Base-by-base conservation (phyloP, 2,329 filamentous ascomycete species). In the Aphanoascus verrucosus region DNA sequence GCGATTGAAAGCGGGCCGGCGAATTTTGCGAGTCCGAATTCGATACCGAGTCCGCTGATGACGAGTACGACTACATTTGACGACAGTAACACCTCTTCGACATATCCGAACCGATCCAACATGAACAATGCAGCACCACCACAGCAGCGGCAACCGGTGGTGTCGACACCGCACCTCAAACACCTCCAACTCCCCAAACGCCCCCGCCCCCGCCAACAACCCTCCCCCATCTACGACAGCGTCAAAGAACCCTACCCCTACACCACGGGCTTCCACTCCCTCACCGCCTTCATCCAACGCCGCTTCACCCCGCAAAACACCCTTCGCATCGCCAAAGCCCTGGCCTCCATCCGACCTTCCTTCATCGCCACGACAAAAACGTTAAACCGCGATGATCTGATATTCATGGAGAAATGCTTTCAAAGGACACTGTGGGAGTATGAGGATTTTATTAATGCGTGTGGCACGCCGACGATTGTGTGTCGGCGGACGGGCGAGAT, bases 331-430 rank as follows among this genome's bases (percentile, higher is more conserved):
- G 89, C 88, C 55, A 88, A 90, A 70, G 85, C 90, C 0, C 78
- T 98, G 50, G 85, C 88, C 5, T 88, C 86, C 43, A 94, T 96
- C 61, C 84, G 93, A 6, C 91, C 93, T 1, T 93, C 89, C 0
- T 93, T 98, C 65, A 91, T 97, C 58, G 84, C 89, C 9, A 94
- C 88, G 57, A 94, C 88, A 17, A 86, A 87, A 63, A 89, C 88
- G n/a, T 74, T 97, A 56, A 90, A 88, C 59, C 77, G 84, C 15
- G 85, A 93, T 63, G 93, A 98, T 68, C 75, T 97, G 28, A 83
- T 98, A 19, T 96, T 97, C 68, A 95, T 95, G 86, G 93, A 98
- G 68, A 94, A 94, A 71, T 94, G 87, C 63, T 88, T 97, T 65
- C 93, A 98, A 69, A 82, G 93, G 37, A 94, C 88, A 0, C 76